Conservation (phyloP, 1,139 yeast genomes). For the Candida sp. region DNA sequence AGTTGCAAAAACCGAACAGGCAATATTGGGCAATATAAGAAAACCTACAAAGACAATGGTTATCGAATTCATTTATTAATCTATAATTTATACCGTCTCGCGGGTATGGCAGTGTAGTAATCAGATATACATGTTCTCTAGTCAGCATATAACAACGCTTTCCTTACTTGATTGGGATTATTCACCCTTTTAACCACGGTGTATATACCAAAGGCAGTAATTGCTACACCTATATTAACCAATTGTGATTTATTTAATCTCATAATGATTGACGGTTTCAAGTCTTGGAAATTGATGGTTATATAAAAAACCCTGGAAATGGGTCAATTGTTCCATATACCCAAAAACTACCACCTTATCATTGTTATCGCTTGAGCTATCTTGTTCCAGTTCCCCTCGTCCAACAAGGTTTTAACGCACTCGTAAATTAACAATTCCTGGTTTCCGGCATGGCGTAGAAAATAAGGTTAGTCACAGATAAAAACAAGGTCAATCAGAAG, state of each 20-base stretch:
- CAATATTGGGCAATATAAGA: too few relatives aligned
- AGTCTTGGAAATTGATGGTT: neutral
- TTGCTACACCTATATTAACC: neutral
- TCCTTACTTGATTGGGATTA: neutral
- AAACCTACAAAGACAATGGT: too few relatives aligned
- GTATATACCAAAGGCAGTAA: neutral
- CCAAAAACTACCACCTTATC: neutral
- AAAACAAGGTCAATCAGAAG: too few relatives aligned
- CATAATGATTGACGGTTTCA: neutral
- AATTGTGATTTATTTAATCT: neutral
- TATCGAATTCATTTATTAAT: too few relatives aligned
- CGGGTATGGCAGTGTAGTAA: too few relatives aligned
- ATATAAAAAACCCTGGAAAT: neutral
- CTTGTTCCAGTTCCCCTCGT: neutral
- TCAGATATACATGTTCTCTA: neutral
- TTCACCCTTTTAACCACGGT: neutral
- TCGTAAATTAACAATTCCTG: neutral
- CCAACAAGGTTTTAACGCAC: neutral
- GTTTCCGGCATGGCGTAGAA: neutral
- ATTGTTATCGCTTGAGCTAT: neutral
- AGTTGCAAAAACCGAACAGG: too few relatives aligned
- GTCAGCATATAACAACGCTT: neutral
- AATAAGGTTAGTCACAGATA: too few relatives aligned
- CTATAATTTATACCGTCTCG: too few relatives aligned
- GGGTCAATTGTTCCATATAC: neutral